phyloP scores from a whole-genome alignment of 371 early-diverging fungal genomes.

The Mycotypha africana region DNA sequence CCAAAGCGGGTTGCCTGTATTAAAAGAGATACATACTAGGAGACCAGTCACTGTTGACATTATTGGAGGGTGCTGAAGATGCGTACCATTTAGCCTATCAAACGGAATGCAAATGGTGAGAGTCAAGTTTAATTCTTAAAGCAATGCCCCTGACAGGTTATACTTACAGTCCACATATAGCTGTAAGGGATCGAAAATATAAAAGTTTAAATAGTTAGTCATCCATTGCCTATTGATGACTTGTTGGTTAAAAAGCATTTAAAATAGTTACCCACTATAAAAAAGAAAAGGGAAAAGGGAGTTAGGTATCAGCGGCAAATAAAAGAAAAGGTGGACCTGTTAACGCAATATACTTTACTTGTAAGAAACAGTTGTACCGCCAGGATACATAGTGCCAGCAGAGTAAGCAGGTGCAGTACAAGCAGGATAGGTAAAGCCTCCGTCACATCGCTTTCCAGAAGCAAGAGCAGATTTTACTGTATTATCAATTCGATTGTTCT shows the following conservation, averaged over 20 bases:
- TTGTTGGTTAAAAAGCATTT: too few species aligned
- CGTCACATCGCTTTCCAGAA: constrained; percentile 18
- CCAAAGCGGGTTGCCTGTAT: too few species aligned
- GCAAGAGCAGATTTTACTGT: constrained; percentile 18
- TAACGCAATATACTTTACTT: constrained; percentile 23
- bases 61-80: constrained; percentile 10
- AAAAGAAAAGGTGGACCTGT: too few species aligned
- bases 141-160: too few species aligned
- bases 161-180: constrained; percentile 37
- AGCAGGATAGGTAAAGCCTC: constrained; percentile 15
- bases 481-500: constrained; percentile 24
- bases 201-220: too few species aligned
- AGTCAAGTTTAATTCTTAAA: too few species aligned
- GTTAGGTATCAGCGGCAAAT: not conserved
- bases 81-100: constrained; percentile 43
- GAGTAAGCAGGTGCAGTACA: constrained; percentile 37
- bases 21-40: too few species aligned
- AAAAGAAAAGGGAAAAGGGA: not conserved
- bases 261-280: constrained; percentile 19
- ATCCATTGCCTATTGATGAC: too few species aligned
- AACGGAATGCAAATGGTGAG: too few species aligned
- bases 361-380: constrained; percentile 41
- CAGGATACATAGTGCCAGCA: constrained; percentile 28
- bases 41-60: constrained; percentile 23
- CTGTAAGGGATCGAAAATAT: too few species aligned